phyloP scores from a whole-genome alignment of 352 stramenopile species.

The Globisporangium irregulare region DNA sequence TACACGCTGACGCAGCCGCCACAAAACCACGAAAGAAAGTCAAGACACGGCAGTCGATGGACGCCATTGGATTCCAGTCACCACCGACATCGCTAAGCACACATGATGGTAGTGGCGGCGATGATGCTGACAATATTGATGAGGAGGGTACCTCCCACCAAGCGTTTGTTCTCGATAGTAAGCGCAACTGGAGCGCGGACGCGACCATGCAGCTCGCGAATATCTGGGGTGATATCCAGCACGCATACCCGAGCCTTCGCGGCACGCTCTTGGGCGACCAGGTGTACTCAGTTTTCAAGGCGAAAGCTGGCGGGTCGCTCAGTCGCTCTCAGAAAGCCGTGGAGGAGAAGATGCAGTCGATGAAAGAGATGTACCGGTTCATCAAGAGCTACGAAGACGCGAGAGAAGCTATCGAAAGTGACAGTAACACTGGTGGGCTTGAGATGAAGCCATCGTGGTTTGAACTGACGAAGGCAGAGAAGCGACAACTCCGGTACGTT shows the following conservation, averaged over 20 bases:
- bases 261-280: conserved; percentile 45
- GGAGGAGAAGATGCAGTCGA: conserved; percentile 76
- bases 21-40: neutral
- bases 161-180: neutral
- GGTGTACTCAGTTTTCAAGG: conserved; percentile 55
- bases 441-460: conserved; percentile 40
- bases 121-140: neutral
- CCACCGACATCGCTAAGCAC: neutral
- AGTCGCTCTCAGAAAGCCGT: conserved; percentile 60
- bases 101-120: too few relatives aligned
- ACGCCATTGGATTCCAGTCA: neutral
- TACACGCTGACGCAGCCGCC: conserved; percentile 23
- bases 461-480: conserved; percentile 48
- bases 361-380: conserved; percentile 73
- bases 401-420: conserved; percentile 18
- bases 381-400: conserved; percentile 46
- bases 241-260: conserved; percentile 26
- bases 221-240: conserved; percentile 42
- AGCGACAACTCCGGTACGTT: conserved; percentile 37
- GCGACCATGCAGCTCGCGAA: conserved; percentile 57
- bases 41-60: neutral
- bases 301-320: conserved; percentile 30
- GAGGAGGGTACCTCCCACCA: neutral
- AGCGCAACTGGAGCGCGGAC: conserved; percentile 23
- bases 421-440: conserved; percentile 15